Evolutionary conservation across 257 asterid species (phyloP).

Genomic region (Plectranthus barbatus): DNA sequence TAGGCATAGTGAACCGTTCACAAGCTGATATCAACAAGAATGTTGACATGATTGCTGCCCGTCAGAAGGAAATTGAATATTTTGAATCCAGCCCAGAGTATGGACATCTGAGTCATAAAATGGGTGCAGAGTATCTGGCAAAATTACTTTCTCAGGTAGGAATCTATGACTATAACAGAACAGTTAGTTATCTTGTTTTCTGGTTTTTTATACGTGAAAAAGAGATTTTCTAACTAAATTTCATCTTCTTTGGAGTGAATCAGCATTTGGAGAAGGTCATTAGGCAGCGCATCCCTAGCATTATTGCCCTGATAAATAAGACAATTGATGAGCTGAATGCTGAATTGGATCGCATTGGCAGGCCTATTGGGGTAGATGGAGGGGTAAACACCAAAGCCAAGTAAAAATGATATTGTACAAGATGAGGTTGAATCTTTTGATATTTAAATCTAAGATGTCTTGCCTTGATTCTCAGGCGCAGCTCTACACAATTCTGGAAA

Average conservation of each 20-base stretch:
- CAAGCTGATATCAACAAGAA: slow-evolving; percentile 96
- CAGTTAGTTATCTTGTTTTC: slow-evolving; percentile 3
- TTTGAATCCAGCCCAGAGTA: slow-evolving; percentile 93
- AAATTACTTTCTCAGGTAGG: slow-evolving; percentile 72
- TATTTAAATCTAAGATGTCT: slow-evolving; percentile 9
- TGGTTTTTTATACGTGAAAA: neutral
- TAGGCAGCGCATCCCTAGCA: slow-evolving; percentile 92
- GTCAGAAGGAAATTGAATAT: slow-evolving; percentile 81
- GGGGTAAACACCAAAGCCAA: slow-evolving; percentile 58
- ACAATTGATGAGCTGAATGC: slow-evolving; percentile 90
- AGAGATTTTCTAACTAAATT: neutral
- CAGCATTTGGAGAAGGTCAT: slow-evolving; percentile 94
- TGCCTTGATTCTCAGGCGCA: slow-evolving; percentile 61
- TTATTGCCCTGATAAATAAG: slow-evolving; percentile 81
- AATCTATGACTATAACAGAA: neutral
- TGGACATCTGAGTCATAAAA: slow-evolving; percentile 81
- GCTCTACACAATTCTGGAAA: slow-evolving; percentile 81
- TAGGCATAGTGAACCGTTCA: slow-evolving; percentile 93
- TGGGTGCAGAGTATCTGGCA: slow-evolving; percentile 95
- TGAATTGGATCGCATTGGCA: slow-evolving; percentile 91
- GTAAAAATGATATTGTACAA: slow-evolving; percentile 7
- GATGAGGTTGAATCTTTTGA: neutral
- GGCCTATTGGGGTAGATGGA: slow-evolving; percentile 87
- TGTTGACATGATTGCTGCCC: slow-evolving; percentile 78
- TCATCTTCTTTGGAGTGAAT: slow-evolving; percentile 18